Percentiles rank a stretch among this genome's conserved stretches.
These are phyloP conservation scores for Fistulinella cinereoalba DNA, from an alignment of 1,284 basidiomycete genomes.

Conservation along the genomic window DNA sequence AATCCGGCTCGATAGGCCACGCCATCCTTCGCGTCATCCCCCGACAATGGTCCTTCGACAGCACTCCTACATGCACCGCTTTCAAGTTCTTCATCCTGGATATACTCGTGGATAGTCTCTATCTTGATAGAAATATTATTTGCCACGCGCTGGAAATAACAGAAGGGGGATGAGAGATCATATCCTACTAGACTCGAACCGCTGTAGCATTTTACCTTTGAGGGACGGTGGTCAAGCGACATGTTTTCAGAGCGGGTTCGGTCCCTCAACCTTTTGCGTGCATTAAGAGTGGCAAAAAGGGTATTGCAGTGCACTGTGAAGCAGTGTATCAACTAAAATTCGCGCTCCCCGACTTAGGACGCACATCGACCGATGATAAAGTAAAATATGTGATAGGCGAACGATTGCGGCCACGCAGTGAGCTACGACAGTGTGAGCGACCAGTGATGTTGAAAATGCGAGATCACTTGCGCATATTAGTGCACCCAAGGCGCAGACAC, in stretches of 20 bases:
- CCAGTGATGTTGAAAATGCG: neutral
- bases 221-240: too few species aligned
- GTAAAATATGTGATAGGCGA: conserved; percentile 50
- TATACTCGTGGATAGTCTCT: conserved; percentile 18
- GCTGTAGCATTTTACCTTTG: too few species aligned
- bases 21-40: too few species aligned
- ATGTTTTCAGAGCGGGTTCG: conserved; percentile 3
- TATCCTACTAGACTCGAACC: too few species aligned
- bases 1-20: too few species aligned
- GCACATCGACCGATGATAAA: conserved; percentile 47
- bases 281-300: conserved; percentile 47
- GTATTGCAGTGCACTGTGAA: conserved; percentile 44
- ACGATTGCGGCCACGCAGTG: conserved; percentile 36
- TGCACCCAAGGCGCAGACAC: conserved; percentile 41
- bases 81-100: too few species aligned
- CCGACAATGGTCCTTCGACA: too few species aligned
- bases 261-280: conserved; percentile 36
- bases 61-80: too few species aligned
- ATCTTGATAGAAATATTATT: conserved; percentile 23
- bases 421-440: conserved; percentile 27
- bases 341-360: conserved; percentile 10
- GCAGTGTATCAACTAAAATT: too few species aligned
- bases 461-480: conserved; percentile 38
- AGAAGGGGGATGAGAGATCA: too few species aligned
- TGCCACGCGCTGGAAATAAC: conserved; percentile 7